Evolutionary conservation across 2,329 filamentous ascomycete genomes (phyloP).

Genomic region (Pseudocercospora ulei): DNA sequence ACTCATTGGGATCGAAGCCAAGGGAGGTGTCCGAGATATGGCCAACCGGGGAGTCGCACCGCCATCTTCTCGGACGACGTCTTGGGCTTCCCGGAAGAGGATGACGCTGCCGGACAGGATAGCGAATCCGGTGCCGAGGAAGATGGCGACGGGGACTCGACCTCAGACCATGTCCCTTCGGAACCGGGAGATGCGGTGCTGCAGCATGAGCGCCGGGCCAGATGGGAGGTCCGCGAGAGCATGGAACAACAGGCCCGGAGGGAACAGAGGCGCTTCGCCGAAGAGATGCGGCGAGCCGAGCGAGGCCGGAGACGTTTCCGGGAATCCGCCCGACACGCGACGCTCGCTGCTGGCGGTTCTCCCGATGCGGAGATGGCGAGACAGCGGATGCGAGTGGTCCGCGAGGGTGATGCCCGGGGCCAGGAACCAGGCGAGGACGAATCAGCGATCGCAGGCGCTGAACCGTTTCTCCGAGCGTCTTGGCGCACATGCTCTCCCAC

Average conservation of each 20-base stretch:
- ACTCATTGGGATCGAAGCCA: slow-evolving; percentile 13
- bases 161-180: background rate
- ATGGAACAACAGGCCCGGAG: slow-evolving; percentile 12
- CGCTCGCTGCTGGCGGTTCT: background rate
- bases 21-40: slow-evolving; percentile 16
- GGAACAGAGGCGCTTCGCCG: background rate
- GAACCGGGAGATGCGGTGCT: slow-evolving; percentile 3
- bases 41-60: slow-evolving; percentile 9
- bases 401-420: background rate
- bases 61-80: slow-evolving; percentile 12
- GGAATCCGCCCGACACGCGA: background rate
- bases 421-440: background rate
- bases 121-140: background rate
- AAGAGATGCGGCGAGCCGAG: background rate
- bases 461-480: background rate
- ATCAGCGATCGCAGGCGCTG: background rate
- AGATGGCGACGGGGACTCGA: slow-evolving; percentile 1
- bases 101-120: slow-evolving; percentile 6
- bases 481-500: too few species aligned
- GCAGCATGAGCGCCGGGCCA: slow-evolving; percentile 8
- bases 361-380: background rate
- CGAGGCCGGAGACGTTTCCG: background rate
- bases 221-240: slow-evolving; percentile 7
- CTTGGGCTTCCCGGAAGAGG: slow-evolving; percentile 4
- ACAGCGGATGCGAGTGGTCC: background rate